Percentiles rank a stretch among this genome's conserved stretches.
phyloP scores from a whole-genome alignment of 2,329 filamentous ascomycete species.

The Cladosporium cucumerinum region DNA sequence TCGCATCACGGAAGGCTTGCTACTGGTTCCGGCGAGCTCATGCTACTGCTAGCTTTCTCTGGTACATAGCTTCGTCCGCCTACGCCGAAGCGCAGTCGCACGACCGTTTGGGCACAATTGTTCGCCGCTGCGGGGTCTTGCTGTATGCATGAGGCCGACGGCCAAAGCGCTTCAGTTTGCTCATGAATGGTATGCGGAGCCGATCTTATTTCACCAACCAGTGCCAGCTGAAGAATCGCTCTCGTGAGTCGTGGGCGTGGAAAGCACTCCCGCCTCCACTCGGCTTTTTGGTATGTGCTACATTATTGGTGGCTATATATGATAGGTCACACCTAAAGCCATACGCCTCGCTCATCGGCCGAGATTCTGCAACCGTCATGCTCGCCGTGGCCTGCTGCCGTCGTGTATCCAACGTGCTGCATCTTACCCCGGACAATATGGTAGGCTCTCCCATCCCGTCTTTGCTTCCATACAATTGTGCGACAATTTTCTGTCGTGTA shows the following conservation, averaged over 20 bases:
- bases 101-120: slow-evolving; percentile 15
- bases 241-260: background rate
- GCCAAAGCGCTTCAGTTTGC: background rate
- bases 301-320: background rate
- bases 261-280: background rate
- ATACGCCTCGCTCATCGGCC: slow-evolving; percentile 3
- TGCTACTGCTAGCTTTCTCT: background rate
- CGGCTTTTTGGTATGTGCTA: no score
- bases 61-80: slow-evolving; percentile 12
- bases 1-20: background rate
- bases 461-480: slow-evolving; percentile 29
- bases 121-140: slow-evolving; percentile 9
- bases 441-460: slow-evolving; percentile 21
- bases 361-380: slow-evolving; percentile 2
- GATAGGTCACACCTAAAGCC: background rate
- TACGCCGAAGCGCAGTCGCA: slow-evolving; percentile 23
- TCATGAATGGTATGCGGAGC: background rate
- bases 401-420: slow-evolving; percentile 12
- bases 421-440: slow-evolving; percentile 8
- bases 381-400: slow-evolving; percentile 6
- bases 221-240: background rate
- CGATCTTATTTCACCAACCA: background rate
- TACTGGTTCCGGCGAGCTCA: slow-evolving; percentile 12
- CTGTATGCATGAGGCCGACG: background rate
- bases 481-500: slow-evolving; percentile 30